Evolutionary conservation across 2,329 filamentous ascomycete species (phyloP).

Genomic region (Torrubiella hemipterigena): DNA sequence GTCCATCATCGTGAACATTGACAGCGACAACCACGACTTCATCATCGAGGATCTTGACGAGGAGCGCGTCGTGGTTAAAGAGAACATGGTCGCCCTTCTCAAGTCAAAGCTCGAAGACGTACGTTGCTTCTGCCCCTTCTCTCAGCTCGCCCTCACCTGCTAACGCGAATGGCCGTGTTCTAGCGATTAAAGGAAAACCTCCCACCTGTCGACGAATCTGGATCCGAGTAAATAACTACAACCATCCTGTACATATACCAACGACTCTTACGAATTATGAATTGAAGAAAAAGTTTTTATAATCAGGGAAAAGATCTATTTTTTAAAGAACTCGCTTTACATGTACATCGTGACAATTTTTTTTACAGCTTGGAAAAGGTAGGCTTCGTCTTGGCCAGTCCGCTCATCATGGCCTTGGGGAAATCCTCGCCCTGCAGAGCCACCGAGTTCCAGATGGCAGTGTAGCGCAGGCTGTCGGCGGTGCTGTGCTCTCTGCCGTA

Average conservation of each 20-base stretch:
- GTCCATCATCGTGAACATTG: conserved; percentile 69
- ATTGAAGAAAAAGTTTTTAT: too few relatives aligned
- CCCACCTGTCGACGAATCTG: conserved; percentile 38
- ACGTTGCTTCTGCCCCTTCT: conserved; percentile 13
- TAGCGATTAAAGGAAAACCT: conserved; percentile 41
- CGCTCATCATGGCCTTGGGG: conserved; percentile 59
- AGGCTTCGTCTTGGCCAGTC: conserved; percentile 65
- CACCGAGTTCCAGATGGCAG: conserved; percentile 74
- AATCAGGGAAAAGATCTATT: too few relatives aligned
- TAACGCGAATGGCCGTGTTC: conserved; percentile 2
- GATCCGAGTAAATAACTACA: conserved; percentile 26
- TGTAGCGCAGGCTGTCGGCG: conserved; percentile 71
- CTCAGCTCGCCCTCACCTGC: not conserved
- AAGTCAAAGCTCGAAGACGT: conserved; percentile 61
- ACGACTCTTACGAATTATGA: conserved; percentile 1
- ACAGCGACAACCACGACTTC: conserved; percentile 56
- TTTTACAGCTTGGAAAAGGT: conserved; percentile 71
- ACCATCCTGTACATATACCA: too few relatives aligned
- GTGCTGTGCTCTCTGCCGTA: conserved; percentile 69
- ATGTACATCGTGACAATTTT: not conserved
- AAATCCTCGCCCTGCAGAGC: conserved; percentile 76
- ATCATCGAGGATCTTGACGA: conserved; percentile 76
- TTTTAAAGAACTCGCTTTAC: too few relatives aligned
- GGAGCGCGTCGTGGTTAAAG: conserved; percentile 62
- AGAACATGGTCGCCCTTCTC: conserved; percentile 55